phyloP scores from a whole-genome alignment of 305 asterid genomes.

The Fraxinus ornus region DNA sequence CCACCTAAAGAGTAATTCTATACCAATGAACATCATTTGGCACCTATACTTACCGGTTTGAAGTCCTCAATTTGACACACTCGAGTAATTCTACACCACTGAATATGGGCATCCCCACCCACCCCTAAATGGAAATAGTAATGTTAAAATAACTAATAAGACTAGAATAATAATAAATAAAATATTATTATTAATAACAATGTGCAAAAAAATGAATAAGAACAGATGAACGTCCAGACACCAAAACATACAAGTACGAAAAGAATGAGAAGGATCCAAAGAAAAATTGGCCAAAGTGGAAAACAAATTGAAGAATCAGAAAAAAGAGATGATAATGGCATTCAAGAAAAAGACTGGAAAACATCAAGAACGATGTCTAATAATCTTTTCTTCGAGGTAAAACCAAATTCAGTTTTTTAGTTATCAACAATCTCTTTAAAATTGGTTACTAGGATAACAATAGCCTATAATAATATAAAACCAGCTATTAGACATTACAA shows the following conservation, averaged over 20 bases:
- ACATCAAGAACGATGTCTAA: not conserved
- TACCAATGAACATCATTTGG: not conserved
- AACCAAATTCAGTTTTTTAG: not conserved
- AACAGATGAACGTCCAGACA: not conserved
- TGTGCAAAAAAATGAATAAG: not conserved
- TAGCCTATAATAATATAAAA: not conserved
- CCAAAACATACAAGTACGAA: not conserved
- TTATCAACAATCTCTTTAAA: not conserved
- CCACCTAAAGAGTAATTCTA: not conserved
- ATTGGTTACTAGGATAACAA: not conserved
- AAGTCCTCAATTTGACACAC: not conserved
- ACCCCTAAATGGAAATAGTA: not conserved
- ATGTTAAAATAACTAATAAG: not conserved
- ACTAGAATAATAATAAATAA: too few relatives aligned
- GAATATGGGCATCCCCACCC: not conserved
- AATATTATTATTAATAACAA: too few relatives aligned
- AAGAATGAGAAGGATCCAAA: not conserved
- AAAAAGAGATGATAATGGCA: not conserved
- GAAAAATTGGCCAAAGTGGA: not conserved
- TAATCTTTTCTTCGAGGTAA: not conserved
- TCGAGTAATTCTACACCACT: not conserved
- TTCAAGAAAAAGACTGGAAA: not conserved
- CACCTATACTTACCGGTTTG: not conserved
- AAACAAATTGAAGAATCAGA: not conserved
- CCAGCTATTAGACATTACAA: not conserved